Evolutionary conservation across 2,329 filamentous ascomycete species (phyloP), one percentile per base, ranked within the genome.

Genomic region (Trichophyton benhamiae): DNA sequence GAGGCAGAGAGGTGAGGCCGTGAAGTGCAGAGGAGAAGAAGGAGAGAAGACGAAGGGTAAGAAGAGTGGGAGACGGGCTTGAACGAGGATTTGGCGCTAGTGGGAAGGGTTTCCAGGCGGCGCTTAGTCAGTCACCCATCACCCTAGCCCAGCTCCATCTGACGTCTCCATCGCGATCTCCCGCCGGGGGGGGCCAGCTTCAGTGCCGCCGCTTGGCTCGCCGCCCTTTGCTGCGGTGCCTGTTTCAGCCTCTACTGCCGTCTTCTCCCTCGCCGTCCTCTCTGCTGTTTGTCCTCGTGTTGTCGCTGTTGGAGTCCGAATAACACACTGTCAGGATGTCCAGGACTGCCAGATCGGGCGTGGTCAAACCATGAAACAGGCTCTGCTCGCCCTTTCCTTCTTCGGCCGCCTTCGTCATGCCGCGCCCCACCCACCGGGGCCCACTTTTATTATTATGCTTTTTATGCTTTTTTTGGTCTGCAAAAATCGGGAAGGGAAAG

Each of bases 21-120:
- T 55, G 60, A 52, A 62, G 46, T 13, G 49, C 63, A 58, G 58
- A 60, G 57, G 63, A 52, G 58, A 61, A 63, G 33, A 33, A 57
- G 62, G 22, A 52, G 60, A 60, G 41, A 60, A 27, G 27, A 27
- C 27, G 27, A 27, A 27, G 27, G 5, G 27, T 6, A 48, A 57
- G 36, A 60, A 63, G 57, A 60, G 46, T 33, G 58, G 61, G 42
- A 60, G 15, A 46, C 59, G 60, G 63, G 64, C 58, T 60, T 58
- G 64, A 65, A 58, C 59, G 64, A 59, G 63, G 60, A 62, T 60
- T 62, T 60, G 62, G 63, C 63, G 64, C 64, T 66, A 66, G 65
- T 67, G 65, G 65, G 63, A 65, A 66, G 64, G 65, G 65, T 60
- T 33, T 20, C 22, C 49, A 17, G 49, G 44, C 44, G 20, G 44